Conservation (phyloP, 176 grass and related monocot species). For the Zea luxurians region DNA sequence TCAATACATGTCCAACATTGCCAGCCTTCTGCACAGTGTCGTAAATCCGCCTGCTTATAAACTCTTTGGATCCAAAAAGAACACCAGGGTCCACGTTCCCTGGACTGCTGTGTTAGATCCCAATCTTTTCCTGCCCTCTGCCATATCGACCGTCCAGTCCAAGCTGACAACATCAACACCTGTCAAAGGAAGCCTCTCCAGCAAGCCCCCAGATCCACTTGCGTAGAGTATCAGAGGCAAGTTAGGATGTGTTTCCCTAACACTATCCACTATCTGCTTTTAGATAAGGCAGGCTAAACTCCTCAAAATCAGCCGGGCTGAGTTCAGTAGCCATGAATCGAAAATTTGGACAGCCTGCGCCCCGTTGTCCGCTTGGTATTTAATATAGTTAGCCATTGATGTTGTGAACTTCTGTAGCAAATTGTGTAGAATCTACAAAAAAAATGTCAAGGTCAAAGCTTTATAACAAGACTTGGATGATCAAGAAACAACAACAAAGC, state of each 20-base stretch:
- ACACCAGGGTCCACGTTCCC: slow-evolving; percentile 96
- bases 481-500: not conserved
- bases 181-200: slow-evolving; percentile 81
- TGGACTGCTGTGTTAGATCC: slow-evolving; percentile 85
- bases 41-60: slow-evolving; percentile 74
- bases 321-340: slow-evolving; percentile 97
- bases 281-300: slow-evolving; percentile 92
- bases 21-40: slow-evolving; percentile 95
- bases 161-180: slow-evolving; percentile 95
- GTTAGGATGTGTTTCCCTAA: slow-evolving; percentile 77
- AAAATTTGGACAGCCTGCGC: slow-evolving; percentile 97
- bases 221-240: slow-evolving; percentile 97
- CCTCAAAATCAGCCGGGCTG: slow-evolving; percentile 90
- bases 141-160: slow-evolving; percentile 98
- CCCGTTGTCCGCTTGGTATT: slow-evolving; percentile 90
- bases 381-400: slow-evolving; percentile 83
- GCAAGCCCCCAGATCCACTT: slow-evolving; percentile 87
- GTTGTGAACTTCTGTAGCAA: slow-evolving; percentile 79
- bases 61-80: slow-evolving; percentile 94
- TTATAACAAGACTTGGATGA: slow-evolving; percentile 8
- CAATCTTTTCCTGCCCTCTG: slow-evolving; percentile 82
- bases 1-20: slow-evolving; percentile 72
- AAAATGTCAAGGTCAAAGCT: slow-evolving; percentile 19
- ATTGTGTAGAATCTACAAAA: slow-evolving; percentile 80
- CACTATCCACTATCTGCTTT: slow-evolving; percentile 84